Base-by-base conservation (phyloP, 1,284 basidiomycete species). In the Boletus calvinii region DNA sequence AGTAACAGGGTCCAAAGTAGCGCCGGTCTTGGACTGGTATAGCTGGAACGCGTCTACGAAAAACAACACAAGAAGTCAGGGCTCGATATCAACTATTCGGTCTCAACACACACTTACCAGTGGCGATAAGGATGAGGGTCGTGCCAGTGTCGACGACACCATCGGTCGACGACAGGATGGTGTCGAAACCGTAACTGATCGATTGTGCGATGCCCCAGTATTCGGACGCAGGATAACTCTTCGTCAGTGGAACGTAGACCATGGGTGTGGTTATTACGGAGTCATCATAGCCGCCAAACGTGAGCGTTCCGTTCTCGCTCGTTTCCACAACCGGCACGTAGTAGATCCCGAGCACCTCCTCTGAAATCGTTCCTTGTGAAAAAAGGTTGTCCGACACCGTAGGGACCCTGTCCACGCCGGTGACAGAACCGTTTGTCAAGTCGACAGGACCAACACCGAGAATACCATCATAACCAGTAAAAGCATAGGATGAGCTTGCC, bases 171-270 rank as follows among this genome's bases (percentile, higher is more conserved):
- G 61, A 51, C 48, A 82, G 59, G 39, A 83, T 69, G 0, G 60
- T 56, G 9, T 65, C 62, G 3, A 54, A 32, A 40, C 76, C 80
- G 56, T 82, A 83, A n/a, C n/a, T n/a, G n/a, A n/a, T n/a, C n/a
- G n/a, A n/a, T n/a, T 80, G 76, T 56, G 83, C 72, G 51, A 84
- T 78, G 20, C 80, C 80, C 80, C 79, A 82, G 62, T 73, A 83
- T 3, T n/a, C n/a, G n/a, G n/a, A n/a, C n/a, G n/a, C n/a, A n/a
- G n/a, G n/a, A n/a, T n/a, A n/a, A n/a, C n/a, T n/a, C 18, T 48
- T 66, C 22, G 82, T 83, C 58, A 84, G 72, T 4, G 77, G 76
- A 2, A 74, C 71, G 56, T 74, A 83, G 49, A 62, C 71, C 53
- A 83, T 67, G 5, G 66, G 73, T 61, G 75, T 70, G 4, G 72